phyloP scores from a whole-genome alignment of 2,329 filamentous ascomycete species.

The Dothiorella sarmentorum region DNA sequence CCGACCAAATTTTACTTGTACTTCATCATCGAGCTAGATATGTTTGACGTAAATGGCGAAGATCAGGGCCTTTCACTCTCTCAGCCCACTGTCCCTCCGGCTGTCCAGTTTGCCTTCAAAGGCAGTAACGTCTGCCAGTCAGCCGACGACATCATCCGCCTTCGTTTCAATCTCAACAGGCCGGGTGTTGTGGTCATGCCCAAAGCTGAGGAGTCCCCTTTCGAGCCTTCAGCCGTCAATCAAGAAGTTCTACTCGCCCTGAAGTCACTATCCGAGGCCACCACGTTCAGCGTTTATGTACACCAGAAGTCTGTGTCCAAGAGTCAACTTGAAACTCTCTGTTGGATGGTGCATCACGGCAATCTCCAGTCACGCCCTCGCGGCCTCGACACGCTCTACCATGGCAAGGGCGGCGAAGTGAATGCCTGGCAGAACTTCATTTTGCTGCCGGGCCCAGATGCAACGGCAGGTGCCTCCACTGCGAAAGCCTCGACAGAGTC shows the following conservation, averaged over 20 bases:
- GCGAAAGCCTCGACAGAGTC: neutral
- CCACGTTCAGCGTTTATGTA: constrained; percentile 1
- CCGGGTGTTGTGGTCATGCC: constrained; percentile 8
- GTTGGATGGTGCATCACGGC: neutral
- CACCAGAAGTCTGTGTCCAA: neutral
- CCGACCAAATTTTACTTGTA: constrained; percentile 4
- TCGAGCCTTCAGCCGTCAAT: neutral
- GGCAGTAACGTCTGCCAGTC: constrained; percentile 6
- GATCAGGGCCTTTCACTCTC: neutral
- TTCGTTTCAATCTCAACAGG: neutral
- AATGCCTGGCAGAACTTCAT: neutral
- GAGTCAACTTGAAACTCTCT: neutral
- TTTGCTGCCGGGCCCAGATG: neutral
- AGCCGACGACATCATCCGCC: neutral
- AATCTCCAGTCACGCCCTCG: neutral
- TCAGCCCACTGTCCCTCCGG: neutral
- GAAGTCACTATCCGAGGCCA: neutral
- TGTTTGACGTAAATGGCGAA: neutral
- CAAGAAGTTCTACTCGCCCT: neutral
- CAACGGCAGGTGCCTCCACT: neutral
- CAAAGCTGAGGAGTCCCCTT: neutral
- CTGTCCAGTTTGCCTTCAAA: neutral
- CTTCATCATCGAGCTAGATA: constrained; percentile 5
- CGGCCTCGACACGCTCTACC: neutral
- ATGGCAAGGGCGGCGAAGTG: neutral